These are phyloP conservation scores for Gracilaria gracilis DNA, from an alignment of 23 red algal species.

Conservation along the genomic window DNA sequence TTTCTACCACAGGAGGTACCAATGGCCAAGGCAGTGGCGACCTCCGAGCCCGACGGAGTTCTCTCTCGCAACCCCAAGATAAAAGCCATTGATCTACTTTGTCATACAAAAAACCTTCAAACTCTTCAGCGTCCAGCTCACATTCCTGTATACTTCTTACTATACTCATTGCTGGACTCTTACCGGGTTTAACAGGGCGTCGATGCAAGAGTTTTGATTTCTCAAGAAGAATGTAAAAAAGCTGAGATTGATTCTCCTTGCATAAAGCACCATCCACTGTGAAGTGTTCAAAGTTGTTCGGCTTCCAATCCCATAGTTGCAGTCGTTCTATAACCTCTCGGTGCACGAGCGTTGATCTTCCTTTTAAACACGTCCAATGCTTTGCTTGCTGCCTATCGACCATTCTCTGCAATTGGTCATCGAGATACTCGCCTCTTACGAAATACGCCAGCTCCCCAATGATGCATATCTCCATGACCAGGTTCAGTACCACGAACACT, in stretches of 20 bases:
- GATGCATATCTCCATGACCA: neutral
- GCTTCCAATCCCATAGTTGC: slow-evolving; percentile 5
- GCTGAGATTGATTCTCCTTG: neutral
- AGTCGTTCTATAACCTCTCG: neutral
- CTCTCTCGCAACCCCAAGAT: neutral
- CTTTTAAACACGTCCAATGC: neutral
- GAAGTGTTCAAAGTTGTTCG: neutral
- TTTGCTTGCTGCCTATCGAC: neutral
- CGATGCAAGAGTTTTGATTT: neutral
- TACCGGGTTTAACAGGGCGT: neutral
- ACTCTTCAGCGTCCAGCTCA: neutral
- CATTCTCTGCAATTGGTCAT: neutral
- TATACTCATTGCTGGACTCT: neutral
- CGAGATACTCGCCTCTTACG: neutral
- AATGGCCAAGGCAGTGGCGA: neutral
- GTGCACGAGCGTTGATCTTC: neutral
- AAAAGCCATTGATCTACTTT: neutral
- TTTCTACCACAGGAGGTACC: neutral
- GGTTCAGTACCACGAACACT: neutral
- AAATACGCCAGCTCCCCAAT: neutral
- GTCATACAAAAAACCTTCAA: neutral
- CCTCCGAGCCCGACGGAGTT: neutral
- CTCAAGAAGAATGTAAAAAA: slow-evolving; percentile 1
- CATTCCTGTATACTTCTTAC: neutral
- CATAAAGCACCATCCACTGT: neutral